Base-by-base conservation (phyloP, 495 filamentous ascomycete species). In the Aspergillus cavernicola region DNA sequence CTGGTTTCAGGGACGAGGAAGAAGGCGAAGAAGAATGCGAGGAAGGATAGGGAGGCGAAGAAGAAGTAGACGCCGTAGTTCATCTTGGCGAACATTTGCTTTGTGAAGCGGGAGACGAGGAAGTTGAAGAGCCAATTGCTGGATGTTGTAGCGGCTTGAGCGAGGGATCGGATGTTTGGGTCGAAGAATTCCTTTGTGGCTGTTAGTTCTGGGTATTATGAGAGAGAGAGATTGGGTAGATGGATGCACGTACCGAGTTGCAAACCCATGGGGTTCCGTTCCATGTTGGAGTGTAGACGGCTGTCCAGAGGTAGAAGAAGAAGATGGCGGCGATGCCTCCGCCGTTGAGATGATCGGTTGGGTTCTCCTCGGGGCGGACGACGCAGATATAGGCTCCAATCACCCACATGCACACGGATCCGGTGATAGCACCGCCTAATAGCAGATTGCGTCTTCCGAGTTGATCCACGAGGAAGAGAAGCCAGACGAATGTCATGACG, bases 71-170 rank as follows among this genome's bases (percentile, higher is more conserved):
- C 85, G 24, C 85, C 86, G 65, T 85, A 86, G 15, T 71, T 71
- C 78, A 88, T 85, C 19, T 63, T 74, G 22, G 76, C 65, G 67
- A 90, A 88, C 83, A 89, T 89, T 60, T 90, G 84, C 16, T 84
- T 80, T 0, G 85, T 88, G 66, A 87, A 88, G 29, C 85, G 78
- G 1, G 78, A 78, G 52, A 90, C 73, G 61, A 88, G 78, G 71
- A 89, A 89, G 70, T 88, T 87, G 74, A 80, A 86, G 46, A 88
- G 79, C 85, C 85, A 89, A 70, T 89, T 87, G 59, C 80, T 84
- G 20, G 80, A 80, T 7, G 85, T 80, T 9, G 85, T 83, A 23
- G 74, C 81, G 19, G 84, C 84, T 67, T 87, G 85, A n/a, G 82
- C 82, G 22, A 89, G 76, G 9, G 81, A 79, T 52, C 82, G 78